phyloP scores from a whole-genome alignment of 768 basidiomycete genomes.

The Suillus subalutaceus region DNA sequence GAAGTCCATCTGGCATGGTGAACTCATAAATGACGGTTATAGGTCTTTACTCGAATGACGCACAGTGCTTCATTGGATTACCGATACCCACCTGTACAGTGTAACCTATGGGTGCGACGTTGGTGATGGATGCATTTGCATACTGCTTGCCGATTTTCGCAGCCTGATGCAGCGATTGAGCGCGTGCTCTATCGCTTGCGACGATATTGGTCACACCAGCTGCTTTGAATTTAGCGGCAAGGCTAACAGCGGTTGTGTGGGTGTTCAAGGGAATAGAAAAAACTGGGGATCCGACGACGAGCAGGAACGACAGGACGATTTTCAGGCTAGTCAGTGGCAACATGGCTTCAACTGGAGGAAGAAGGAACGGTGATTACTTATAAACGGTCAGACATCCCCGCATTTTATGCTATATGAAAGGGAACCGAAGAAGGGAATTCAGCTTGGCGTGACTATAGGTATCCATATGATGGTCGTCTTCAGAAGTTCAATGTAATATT shows the following conservation, averaged over 20 bases:
- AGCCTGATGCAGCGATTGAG: neutral
- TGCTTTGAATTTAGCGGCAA: slow-evolving; percentile 8
- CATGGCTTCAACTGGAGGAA: neutral
- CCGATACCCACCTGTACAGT: slow-evolving; percentile 23
- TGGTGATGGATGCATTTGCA: slow-evolving; percentile 4
- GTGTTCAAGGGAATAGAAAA: neutral
- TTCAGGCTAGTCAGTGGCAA: neutral
- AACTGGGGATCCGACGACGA: neutral
- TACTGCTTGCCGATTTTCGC: neutral
- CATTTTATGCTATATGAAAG: neutral
- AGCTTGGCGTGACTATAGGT: neutral
- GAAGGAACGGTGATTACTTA: neutral
- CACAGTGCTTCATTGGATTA: slow-evolving; percentile 23
- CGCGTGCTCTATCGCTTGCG: slow-evolving; percentile 8
- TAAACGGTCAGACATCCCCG: neutral
- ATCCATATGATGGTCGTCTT: neutral
- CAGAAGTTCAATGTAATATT: slow-evolving; percentile 1
- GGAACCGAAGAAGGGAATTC: neutral
- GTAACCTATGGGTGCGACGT: slow-evolving; percentile 25
- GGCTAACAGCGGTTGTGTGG: neutral
- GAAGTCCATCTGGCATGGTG: slow-evolving; percentile 17
- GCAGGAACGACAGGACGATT: neutral
- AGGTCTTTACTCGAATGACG: slow-evolving; percentile 3
- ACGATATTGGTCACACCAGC: slow-evolving; percentile 5
- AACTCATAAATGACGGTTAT: neutral